phyloP scores from a whole-genome alignment of 768 basidiomycete genomes.

The Boletus eberwhitei region DNA sequence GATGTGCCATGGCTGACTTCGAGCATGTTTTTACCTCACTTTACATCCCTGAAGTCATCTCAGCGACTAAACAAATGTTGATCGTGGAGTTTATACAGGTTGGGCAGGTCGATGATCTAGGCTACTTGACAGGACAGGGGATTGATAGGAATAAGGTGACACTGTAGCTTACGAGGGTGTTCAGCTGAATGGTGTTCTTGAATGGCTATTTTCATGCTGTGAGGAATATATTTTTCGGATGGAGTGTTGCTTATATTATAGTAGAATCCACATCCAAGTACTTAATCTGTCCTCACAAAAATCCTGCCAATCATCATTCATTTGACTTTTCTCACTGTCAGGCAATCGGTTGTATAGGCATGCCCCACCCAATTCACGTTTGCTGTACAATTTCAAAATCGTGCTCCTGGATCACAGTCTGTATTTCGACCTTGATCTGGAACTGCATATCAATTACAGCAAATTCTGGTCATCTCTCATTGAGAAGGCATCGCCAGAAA shows the following conservation, averaged over 20 bases:
- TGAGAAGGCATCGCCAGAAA: slow-evolving; percentile 60
- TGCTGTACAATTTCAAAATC: slow-evolving; percentile 94
- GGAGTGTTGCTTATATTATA: slow-evolving; percentile 14
- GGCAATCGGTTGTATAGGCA: slow-evolving; percentile 92
- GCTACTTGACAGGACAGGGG: slow-evolving; percentile 71
- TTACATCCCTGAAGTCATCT: slow-evolving; percentile 83
- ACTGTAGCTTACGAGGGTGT: slow-evolving; percentile 85
- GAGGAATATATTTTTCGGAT: slow-evolving; percentile 27
- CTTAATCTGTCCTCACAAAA: slow-evolving; percentile 24
- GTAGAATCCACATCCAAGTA: slow-evolving; percentile 88
- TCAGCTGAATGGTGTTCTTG: slow-evolving; percentile 92
- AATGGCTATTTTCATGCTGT: slow-evolving; percentile 90
- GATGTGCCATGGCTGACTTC: slow-evolving; percentile 70
- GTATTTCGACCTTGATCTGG: slow-evolving; percentile 85
- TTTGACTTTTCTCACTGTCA: slow-evolving; percentile 17
- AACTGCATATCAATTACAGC: slow-evolving; percentile 79
- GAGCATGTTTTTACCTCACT: slow-evolving; percentile 66
- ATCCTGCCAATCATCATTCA: neutral
- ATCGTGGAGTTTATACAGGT: slow-evolving; percentile 96
- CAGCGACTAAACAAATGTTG: slow-evolving; percentile 78
- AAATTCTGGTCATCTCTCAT: slow-evolving; percentile 91
- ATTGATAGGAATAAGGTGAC: slow-evolving; percentile 96
- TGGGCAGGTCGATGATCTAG: slow-evolving; percentile 82
- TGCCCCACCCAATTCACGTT: slow-evolving; percentile 54
- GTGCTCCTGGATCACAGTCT: slow-evolving; percentile 92